Percentiles rank a stretch among this genome's conserved stretches.
Conservation (phyloP, 2,329 filamentous ascomycete species). For the Aspergillus fumigatus region DNA sequence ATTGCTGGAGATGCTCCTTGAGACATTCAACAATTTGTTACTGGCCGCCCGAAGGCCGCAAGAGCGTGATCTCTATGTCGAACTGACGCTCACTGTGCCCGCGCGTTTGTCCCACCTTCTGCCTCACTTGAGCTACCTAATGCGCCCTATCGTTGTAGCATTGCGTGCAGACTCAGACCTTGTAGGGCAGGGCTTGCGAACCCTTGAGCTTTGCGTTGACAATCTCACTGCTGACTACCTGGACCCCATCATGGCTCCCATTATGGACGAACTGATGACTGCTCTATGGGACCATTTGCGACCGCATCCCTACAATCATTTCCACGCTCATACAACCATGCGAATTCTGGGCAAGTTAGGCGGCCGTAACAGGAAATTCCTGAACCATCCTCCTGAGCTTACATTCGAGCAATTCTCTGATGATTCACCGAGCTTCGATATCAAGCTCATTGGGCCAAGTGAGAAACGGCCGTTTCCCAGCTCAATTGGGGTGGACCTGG, state of each 20-base stretch:
- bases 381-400: conserved; percentile 82
- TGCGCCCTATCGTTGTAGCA: conserved; percentile 95
- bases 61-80: conserved; percentile 93
- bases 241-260: conserved; percentile 97
- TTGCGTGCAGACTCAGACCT: conserved; percentile 86
- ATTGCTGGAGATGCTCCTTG: conserved; percentile 91
- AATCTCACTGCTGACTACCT: conserved; percentile 97
- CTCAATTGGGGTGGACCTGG: conserved; percentile 79
- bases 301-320: conserved; percentile 92
- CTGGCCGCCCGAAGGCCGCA: conserved; percentile 83
- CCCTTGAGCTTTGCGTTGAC: conserved; percentile 92
- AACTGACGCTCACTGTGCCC: conserved; percentile 92
- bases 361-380: conserved; percentile 90
- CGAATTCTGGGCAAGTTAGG: conserved; percentile 94
- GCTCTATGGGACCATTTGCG: conserved; percentile 93
- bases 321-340: conserved; percentile 97
- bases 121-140: conserved; percentile 91
- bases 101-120: conserved; percentile 90
- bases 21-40: conserved; percentile 92
- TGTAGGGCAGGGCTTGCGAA: conserved; percentile 88
- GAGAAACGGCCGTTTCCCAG: conserved; percentile 84
- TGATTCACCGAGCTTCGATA: conserved; percentile 79
- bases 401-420: conserved; percentile 81
- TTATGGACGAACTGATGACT: conserved; percentile 98
- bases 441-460: conserved; percentile 84